phyloP scores from a whole-genome alignment of 176 grass and related monocot species.

The Stipa capillata region DNA sequence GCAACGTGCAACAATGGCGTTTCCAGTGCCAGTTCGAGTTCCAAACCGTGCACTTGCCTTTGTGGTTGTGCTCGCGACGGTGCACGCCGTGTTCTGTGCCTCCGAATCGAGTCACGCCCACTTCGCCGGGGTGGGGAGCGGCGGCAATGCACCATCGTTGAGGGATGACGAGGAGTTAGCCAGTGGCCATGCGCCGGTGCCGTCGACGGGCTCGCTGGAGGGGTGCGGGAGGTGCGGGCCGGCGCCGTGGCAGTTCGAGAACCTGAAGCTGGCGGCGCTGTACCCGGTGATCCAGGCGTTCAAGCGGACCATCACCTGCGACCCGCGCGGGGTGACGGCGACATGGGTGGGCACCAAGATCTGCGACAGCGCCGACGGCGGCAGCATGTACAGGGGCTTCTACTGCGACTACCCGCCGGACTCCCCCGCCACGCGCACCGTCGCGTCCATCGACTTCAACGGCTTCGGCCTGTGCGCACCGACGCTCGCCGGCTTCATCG shows the following conservation, averaged over 20 bases:
- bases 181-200: too few species aligned
- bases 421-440: neutral
- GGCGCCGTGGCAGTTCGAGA: slow-evolving; percentile 17
- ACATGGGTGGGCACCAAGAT: slow-evolving; percentile 37
- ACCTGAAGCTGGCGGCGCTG: slow-evolving; percentile 23
- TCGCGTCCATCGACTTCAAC: slow-evolving; percentile 89
- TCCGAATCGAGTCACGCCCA: neutral
- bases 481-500: slow-evolving; percentile 48
- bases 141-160: neutral
- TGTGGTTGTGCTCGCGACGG: neutral
- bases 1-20: too few species aligned
- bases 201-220: too few species aligned
- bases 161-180: neutral
- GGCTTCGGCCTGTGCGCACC: slow-evolving; percentile 43
- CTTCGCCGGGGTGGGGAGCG: neutral
- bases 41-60: neutral
- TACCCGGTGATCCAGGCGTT: slow-evolving; percentile 68
- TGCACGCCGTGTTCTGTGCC: neutral
- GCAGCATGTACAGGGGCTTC: slow-evolving; percentile 50
- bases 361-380: slow-evolving; percentile 19
- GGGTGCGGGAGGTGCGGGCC: too few species aligned
- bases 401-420: slow-evolving; percentile 52
- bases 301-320: slow-evolving; percentile 60
- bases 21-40: too few species aligned
- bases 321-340: slow-evolving; percentile 24